Conservation (phyloP, 257 asterid species). For the Paraleonurus japonicus region DNA sequence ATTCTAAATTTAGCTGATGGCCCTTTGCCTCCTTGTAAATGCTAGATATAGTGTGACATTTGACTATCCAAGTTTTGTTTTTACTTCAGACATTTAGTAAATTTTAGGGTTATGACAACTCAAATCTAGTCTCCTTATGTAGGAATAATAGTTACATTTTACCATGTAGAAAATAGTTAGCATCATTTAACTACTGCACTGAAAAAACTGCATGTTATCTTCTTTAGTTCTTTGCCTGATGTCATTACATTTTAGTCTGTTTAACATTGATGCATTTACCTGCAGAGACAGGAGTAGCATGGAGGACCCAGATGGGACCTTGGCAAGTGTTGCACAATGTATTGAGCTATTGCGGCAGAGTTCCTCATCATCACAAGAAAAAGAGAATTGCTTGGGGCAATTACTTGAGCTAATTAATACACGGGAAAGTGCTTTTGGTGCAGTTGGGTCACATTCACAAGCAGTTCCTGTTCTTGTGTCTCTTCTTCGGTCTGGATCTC, state of each 20-base stretch:
- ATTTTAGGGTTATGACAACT: background rate
- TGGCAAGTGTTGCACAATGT: constrained; percentile 97
- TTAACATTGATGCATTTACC: constrained; percentile 25
- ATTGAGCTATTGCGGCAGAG: constrained; percentile 93
- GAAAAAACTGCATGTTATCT: background rate
- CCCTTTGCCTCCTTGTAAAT: background rate
- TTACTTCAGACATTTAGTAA: background rate
- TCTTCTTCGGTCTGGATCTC: constrained; percentile 92
- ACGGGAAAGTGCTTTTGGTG: constrained; percentile 89
- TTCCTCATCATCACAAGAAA: constrained; percentile 79
- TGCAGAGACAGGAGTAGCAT: constrained; percentile 92
- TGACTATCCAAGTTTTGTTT: background rate
- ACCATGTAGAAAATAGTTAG: no score
- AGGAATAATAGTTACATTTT: background rate
- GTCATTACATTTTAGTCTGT: background rate
- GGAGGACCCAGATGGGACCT: constrained; percentile 98
- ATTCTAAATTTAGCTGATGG: background rate
- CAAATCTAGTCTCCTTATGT: background rate
- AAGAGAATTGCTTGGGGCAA: constrained; percentile 78
- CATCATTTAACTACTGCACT: background rate
- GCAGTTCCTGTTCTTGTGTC: constrained; percentile 99
- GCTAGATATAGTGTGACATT: constrained; percentile 7
- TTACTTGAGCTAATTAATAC: constrained; percentile 77
- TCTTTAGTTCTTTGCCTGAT: background rate
- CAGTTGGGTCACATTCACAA: constrained; percentile 98